These are phyloP conservation scores for Didymella arachidicola DNA, from an alignment of 2,329 filamentous ascomycete species.

Conservation along the genomic window DNA sequence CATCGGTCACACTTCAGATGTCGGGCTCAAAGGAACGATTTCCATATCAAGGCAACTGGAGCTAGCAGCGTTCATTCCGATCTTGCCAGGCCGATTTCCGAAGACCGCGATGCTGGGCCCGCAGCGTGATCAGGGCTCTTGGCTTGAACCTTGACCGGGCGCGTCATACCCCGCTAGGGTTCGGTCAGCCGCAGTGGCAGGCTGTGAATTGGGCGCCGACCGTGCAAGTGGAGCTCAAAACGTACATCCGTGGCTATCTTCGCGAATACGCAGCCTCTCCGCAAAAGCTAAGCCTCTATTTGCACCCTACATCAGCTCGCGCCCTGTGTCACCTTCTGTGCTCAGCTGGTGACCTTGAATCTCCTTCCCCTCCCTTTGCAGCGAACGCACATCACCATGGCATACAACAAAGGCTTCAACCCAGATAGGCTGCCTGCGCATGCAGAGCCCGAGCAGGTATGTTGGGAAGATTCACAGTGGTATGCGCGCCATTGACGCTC, in stretches of 20 bases:
- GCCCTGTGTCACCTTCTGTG: slow-evolving; percentile 4
- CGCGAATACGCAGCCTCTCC: slow-evolving; percentile 15
- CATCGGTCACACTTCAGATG: background rate
- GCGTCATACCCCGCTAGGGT: slow-evolving; percentile 39
- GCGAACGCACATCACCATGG: slow-evolving; percentile 66
- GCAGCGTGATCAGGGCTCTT: slow-evolving; percentile 12
- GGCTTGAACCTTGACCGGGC: slow-evolving; percentile 9
- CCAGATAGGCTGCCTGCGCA: slow-evolving; percentile 94
- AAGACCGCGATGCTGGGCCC: slow-evolving; percentile 14
- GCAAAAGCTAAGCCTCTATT: slow-evolving; percentile 14
- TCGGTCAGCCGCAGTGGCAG: slow-evolving; percentile 36
- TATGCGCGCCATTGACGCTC: slow-evolving; percentile 5
- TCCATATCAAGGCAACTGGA: background rate
- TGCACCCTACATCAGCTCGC: slow-evolving; percentile 14
- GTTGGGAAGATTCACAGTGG: slow-evolving; percentile 32
- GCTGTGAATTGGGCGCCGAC: slow-evolving; percentile 37
- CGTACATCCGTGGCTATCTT: slow-evolving; percentile 4
- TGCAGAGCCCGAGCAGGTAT: slow-evolving; percentile 76
- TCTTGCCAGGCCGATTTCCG: slow-evolving; percentile 15
- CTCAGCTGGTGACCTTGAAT: slow-evolving; percentile 7
- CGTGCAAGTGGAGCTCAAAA: slow-evolving; percentile 21
- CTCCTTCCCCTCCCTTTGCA: slow-evolving; percentile 3
- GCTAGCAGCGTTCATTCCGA: slow-evolving; percentile 10
- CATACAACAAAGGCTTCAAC: slow-evolving; percentile 92
- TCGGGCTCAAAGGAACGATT: slow-evolving; percentile 6